Evolutionary conservation across 371 early-diverging fungal species (phyloP), one percentile per base, ranked within the genome.

Genomic region (Mucor racemosus): DNA sequence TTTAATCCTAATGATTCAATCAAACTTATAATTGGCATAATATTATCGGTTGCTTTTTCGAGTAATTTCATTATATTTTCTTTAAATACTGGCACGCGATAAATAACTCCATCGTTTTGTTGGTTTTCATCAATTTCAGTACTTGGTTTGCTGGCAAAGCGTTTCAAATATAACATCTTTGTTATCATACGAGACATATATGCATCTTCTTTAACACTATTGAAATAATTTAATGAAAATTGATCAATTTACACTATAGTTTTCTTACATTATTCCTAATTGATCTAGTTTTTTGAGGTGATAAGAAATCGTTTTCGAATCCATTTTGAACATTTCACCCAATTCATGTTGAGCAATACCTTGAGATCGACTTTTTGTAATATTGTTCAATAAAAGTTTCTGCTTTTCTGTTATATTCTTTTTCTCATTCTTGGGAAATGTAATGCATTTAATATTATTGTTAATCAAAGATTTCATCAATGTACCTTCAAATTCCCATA

Each of bases 401-500:
- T 65, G 66, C 5, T 19, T 53, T 6, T 62, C 65, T 40, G 62
- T n/a, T 19, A 70, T 11, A 7, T 33, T 35, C 53, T 55, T 36
- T 35, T 33, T 42, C 8, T 36, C 17, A 38, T 39, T 19, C 33
- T 57, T 38, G 34, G 9, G 8, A 9, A 8, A 46, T 8, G 3
- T 19, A 7, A 46, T n/a, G 17, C 46, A 46, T 10, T 9, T 42
- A 19, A 15, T 4, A 0, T 19, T 9, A 8, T 17, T 46, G n/a
- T 10, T 46, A 9, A 9, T 46, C 21, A 0, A 19, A 4, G 1
- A 7, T 19, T 44, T 46, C 6, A 7, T 44, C 9, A 15, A n/a
- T 11, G 7, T 61, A 69, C 69, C 64, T 64, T 59, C 46, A 60
- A 17, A 34, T 6, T 38, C 14, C 69, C 69, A 60, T 64, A 69